Percentiles rank a stretch among this genome's conserved stretches.
phyloP scores from a whole-genome alignment of 2,329 filamentous ascomycete species.

The Beauveria varroae region DNA sequence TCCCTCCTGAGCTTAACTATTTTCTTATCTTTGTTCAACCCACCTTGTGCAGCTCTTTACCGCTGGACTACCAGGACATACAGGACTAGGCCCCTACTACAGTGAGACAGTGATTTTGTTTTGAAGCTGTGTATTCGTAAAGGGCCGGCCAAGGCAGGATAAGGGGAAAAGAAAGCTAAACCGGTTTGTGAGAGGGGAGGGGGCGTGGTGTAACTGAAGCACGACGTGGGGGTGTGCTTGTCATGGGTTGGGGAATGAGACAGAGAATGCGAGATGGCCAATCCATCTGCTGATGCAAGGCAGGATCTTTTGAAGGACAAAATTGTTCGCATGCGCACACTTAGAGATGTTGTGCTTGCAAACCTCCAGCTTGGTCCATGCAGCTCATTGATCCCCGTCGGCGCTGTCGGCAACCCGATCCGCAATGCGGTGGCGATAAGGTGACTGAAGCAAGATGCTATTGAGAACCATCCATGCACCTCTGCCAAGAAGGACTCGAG shows the following conservation, averaged over 20 bases:
- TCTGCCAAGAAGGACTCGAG: no score
- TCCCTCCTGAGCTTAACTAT: neutral
- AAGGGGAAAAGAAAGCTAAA: neutral
- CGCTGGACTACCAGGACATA: neutral
- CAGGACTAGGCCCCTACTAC: neutral
- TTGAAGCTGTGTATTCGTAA: neutral
- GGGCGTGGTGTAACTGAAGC: slow-evolving; percentile 1
- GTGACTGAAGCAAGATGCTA: neutral
- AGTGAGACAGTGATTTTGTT: slow-evolving; percentile 8
- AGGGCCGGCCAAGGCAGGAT: neutral
- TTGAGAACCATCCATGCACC: neutral
- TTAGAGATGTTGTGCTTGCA: neutral
- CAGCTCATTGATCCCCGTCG: no score
- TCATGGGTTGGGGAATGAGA: slow-evolving; percentile 8
- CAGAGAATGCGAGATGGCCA: neutral
- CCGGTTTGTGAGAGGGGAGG: neutral
- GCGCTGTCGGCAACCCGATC: no score
- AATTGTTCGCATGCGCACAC: no score
- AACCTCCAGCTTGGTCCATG: no score
- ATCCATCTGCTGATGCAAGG: neutral
- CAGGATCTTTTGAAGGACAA: neutral
- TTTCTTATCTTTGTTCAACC: neutral
- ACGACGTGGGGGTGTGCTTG: neutral
- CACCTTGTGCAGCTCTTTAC: neutral
- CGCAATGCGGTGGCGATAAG: neutral